Evolutionary conservation across 306 rosid genomes (phyloP).

Genomic region (Rosa multiflora): DNA sequence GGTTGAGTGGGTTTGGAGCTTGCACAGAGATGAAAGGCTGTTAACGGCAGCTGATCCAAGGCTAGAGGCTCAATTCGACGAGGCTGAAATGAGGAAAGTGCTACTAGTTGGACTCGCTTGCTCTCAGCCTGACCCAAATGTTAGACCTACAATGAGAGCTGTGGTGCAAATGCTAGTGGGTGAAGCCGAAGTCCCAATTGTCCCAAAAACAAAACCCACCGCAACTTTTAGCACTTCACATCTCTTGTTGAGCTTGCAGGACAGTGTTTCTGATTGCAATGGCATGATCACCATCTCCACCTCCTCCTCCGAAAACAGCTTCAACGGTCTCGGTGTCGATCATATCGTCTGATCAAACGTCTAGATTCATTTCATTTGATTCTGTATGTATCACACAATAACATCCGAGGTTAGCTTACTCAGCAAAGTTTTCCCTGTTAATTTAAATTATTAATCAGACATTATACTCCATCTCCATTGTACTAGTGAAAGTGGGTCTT

Average conservation of each 20-base stretch:
- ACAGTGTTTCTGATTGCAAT: slow-evolving; percentile 86
- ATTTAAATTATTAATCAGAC: not conserved
- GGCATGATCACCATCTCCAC: slow-evolving; percentile 67
- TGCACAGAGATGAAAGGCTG: slow-evolving; percentile 76
- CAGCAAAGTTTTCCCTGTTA: not conserved
- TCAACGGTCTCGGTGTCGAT: slow-evolving; percentile 36
- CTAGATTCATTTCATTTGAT: slow-evolving; percentile 17
- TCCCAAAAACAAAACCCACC: slow-evolving; percentile 71
- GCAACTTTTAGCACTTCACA: slow-evolving; percentile 70
- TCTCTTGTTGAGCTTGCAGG: slow-evolving; percentile 71
- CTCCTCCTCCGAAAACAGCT: slow-evolving; percentile 66
- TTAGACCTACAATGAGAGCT: slow-evolving; percentile 75
- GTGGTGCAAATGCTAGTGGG: slow-evolving; percentile 91
- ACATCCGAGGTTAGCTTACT: slow-evolving; percentile 6
- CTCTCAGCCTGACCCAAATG: slow-evolving; percentile 77
- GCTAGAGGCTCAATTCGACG: slow-evolving; percentile 62
- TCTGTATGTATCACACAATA: slow-evolving; percentile 20
- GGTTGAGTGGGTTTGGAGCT: slow-evolving; percentile 97
- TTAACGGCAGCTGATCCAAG: slow-evolving; percentile 61
- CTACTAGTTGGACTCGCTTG: slow-evolving; percentile 78
- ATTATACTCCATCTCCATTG: not conserved
- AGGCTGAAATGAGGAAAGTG: slow-evolving; percentile 65
- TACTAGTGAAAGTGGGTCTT: slow-evolving; percentile 1
- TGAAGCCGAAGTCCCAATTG: slow-evolving; percentile 80
- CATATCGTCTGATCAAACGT: slow-evolving; percentile 45